Base-by-base conservation (phyloP, 2,329 filamentous ascomycete species). In the Byssoonygena ceratinophila region DNA sequence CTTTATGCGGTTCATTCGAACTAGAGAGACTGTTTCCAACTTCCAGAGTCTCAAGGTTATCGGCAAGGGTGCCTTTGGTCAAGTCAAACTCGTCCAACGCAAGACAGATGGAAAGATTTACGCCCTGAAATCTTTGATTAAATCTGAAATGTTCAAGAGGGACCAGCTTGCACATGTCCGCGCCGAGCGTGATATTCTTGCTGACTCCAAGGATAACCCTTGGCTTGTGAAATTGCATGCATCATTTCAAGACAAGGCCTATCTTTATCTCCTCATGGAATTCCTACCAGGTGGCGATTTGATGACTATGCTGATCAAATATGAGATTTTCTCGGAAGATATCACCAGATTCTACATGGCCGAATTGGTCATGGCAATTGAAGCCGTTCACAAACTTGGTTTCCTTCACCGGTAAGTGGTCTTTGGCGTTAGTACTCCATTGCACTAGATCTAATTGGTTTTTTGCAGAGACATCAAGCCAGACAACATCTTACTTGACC, bases 221-320 rank as follows among this genome's bases (percentile, higher is more conserved):
- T 98, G 92, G 92, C 87, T 98, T 14, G 92, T 98, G 63, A 98
- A 96, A 77, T 82, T 98, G 57, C 94, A 87, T 74, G 96, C 92
- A 11, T 97, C 92, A 0, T 98, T 98, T 76, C 92, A 98, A 71
- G 92, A 98, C 67, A 79, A 80, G 43, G 91, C 92, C 59, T 98
- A 96, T 74, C 76, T 98, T 32, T 98, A 98, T 75, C 92, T 98
- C 84, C 77, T 98, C 56, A 98, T 98, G 92, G 92, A 98, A 72
- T 98, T 97, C 72, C 79, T 98, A 69, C 92, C 92, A 6, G 92
- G 92, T 69, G 92, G 92, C 69, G 92, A 98, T 74, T 71, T 98
- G 68, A 98, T 98, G 92, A 98, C 92, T 2, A 98, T 98, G 92
- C 77, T 98, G 61, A 98, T 98, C 75, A 98, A 97, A 77, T 98